These are phyloP conservation scores for Bothriochloa decipiens DNA, from an alignment of 176 grass and related monocot genomes.

Conservation along the genomic window DNA sequence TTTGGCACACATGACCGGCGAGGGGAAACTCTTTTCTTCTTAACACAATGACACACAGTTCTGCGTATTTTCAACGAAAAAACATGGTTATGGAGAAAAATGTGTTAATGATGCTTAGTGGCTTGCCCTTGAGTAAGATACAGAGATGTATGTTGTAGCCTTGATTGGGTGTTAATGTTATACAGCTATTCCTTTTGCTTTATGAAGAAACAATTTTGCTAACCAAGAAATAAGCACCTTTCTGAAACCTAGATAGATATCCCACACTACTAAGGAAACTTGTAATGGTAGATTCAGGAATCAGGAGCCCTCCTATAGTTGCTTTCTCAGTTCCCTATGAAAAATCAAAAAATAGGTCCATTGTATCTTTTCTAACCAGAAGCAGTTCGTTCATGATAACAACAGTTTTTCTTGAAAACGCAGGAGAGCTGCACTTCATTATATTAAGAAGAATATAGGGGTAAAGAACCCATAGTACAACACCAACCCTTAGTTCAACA, in stretches of 20 bases:
- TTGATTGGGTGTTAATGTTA: neutral
- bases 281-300: neutral
- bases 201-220: neutral
- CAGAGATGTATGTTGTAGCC: neutral
- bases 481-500: too few species aligned
- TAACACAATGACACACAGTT: neutral
- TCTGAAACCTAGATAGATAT: slow-evolving; percentile 25
- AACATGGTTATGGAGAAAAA: neutral
- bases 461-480: too few species aligned
- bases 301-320: neutral
- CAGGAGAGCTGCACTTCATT: too few species aligned
- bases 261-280: neutral
- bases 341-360: neutral
- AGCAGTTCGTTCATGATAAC: neutral
- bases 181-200: neutral
- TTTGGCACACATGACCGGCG: too few species aligned
- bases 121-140: neutral
- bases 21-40: neutral
- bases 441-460: too few species aligned
- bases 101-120: slow-evolving; percentile 1
- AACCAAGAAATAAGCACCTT: neutral
- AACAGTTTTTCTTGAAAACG: too few species aligned
- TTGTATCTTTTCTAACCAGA: neutral
- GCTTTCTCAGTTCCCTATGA: neutral
- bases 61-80: neutral